A percentile compares a stretch with the other conserved stretches of the same genome.
Conservation (phyloP, 1,284 basidiomycete species). For the Schizophyllum commune region DNA sequence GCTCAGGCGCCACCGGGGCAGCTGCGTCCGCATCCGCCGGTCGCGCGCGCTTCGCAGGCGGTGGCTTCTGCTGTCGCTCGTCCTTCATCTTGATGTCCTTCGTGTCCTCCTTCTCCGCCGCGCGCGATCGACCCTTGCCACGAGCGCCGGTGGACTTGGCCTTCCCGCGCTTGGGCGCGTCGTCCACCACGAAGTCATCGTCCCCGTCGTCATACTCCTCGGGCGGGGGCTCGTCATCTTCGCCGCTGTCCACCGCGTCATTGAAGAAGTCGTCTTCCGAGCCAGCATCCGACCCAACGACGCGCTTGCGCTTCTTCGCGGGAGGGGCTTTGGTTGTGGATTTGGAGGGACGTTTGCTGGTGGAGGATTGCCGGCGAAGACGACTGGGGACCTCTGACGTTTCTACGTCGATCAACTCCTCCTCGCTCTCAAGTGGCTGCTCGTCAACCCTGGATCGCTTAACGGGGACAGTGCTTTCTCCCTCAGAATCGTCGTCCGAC, state of each 20-base stretch:
- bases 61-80: constrained; percentile 10
- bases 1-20: constrained; percentile 4
- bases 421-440: constrained; percentile 12
- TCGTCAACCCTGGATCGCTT: not conserved
- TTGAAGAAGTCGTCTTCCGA: constrained; percentile 16
- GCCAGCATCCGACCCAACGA: constrained; percentile 20
- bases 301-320: constrained; percentile 13
- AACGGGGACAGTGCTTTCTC: not conserved
- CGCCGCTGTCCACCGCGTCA: constrained; percentile 12
- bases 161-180: constrained; percentile 14
- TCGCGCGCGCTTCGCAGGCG: constrained; percentile 19
- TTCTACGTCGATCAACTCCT: not conserved
- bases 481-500: not conserved
- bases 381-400: not conserved
- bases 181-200: constrained; percentile 28
- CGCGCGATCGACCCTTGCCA: not conserved
- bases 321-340: constrained; percentile 3
- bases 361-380: not conserved
- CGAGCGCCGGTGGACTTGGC: constrained; percentile 10
- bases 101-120: constrained; percentile 6
- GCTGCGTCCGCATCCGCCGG: constrained; percentile 20
- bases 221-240: constrained; percentile 8
- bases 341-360: constrained; percentile 10
- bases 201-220: constrained; percentile 18
- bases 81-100: constrained; percentile 13